A percentile compares a stretch with the other conserved stretches of the same genome.
phyloP scores from a whole-genome alignment of 805 yeast species.

The Teunomyces tritomae region DNA sequence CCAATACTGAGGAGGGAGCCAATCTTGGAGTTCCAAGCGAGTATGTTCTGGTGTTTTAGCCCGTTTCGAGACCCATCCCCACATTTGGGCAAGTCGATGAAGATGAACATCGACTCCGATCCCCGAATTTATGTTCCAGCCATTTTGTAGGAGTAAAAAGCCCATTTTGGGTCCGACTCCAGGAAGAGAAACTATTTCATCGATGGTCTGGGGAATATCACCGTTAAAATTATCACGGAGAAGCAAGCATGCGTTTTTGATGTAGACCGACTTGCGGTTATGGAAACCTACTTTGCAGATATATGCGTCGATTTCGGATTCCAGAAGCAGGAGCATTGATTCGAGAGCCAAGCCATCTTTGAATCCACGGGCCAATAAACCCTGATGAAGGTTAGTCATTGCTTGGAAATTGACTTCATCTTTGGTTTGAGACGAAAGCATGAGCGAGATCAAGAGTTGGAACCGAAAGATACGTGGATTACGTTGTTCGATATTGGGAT shows the following conservation, averaged over 20 bases:
- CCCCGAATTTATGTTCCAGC: conserved; percentile 75
- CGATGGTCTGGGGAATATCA: conserved; percentile 72
- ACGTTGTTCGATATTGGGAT: conserved; percentile 25
- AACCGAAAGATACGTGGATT: conserved; percentile 52
- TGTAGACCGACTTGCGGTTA: conserved; percentile 68
- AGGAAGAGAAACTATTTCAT: conserved; percentile 66
- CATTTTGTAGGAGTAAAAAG: conserved; percentile 70
- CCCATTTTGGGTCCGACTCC: conserved; percentile 99
- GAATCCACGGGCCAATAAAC: conserved; percentile 38
- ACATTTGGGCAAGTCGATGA: conserved; percentile 73
- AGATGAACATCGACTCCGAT: conserved; percentile 96
- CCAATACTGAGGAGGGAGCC: conserved; percentile 80
- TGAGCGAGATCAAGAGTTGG: conserved; percentile 74
- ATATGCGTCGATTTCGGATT: conserved; percentile 55
- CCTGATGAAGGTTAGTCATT: conserved; percentile 55
- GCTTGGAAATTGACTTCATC: conserved; percentile 82
- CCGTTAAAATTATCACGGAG: conserved; percentile 49
- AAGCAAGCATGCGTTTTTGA: conserved; percentile 59
- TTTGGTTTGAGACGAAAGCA: conserved; percentile 90
- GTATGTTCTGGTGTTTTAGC: conserved; percentile 73
- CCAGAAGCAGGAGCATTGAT: conserved; percentile 50
- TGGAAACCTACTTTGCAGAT: conserved; percentile 89
- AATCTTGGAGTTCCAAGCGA: conserved; percentile 60
- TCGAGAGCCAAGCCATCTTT: conserved; percentile 56
- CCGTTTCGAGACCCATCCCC: conserved; percentile 64